Evolutionary conservation across 441 rosid genomes (phyloP).

Genomic region (Gossypium schwendimanii): DNA sequence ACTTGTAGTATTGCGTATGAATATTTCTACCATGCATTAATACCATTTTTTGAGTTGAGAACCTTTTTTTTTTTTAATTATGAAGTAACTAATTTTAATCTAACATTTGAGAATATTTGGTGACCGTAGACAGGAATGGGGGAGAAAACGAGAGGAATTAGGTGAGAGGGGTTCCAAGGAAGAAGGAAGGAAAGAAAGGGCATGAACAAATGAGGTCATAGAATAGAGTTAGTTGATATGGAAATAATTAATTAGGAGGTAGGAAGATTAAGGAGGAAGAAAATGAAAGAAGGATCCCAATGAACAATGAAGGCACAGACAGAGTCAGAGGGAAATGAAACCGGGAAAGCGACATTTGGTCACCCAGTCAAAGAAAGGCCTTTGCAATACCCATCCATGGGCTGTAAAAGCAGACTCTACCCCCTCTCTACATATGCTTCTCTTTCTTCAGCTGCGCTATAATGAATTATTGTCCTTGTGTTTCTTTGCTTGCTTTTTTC

Average conservation of each 20-base stretch:
- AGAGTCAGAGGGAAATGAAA: conserved; percentile 17
- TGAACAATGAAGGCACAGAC: background rate
- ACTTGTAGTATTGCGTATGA: background rate
- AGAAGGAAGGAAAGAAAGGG: background rate
- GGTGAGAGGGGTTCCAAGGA: background rate
- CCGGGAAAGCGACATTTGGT: conserved; percentile 29
- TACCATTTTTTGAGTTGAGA: background rate
- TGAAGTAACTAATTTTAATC: background rate
- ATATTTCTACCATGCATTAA: background rate
- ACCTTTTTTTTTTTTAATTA: background rate
- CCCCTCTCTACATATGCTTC: background rate
- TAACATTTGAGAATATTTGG: background rate
- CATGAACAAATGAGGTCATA: background rate
- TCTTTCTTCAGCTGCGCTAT: conserved; percentile 2
- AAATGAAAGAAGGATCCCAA: background rate
- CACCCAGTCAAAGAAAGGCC: conserved; percentile 32
- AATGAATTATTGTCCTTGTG: conserved; percentile 33
- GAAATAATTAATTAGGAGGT: background rate
- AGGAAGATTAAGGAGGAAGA: background rate
- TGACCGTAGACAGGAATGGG: background rate
- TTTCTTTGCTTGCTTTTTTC: conserved; percentile 1
- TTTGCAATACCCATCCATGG: conserved; percentile 7
- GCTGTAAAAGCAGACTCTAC: conserved; percentile 17
- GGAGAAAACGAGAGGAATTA: background rate
- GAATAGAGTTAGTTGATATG: background rate